These are phyloP conservation scores for Boletus sensibilis DNA, from an alignment of 768 basidiomycete species.

Conservation along the genomic window DNA sequence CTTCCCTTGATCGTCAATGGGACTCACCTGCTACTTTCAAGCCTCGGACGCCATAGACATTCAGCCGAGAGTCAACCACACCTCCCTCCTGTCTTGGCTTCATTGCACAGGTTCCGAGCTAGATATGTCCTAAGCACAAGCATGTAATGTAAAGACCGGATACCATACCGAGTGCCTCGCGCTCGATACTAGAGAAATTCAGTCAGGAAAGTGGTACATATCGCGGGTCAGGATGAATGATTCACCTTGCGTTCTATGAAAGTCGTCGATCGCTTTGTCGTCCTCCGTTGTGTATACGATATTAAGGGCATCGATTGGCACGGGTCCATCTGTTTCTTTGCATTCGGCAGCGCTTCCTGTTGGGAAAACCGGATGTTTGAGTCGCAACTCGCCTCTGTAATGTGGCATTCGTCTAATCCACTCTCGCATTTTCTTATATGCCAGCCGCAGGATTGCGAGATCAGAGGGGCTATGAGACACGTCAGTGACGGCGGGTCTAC, in stretches of 20 bases:
- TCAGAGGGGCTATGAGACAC: slow-evolving; percentile 22
- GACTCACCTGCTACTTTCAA: slow-evolving; percentile 57
- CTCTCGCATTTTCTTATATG: slow-evolving; percentile 29
- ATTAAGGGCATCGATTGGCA: slow-evolving; percentile 27
- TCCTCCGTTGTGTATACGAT: slow-evolving; percentile 36
- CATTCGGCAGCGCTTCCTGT: slow-evolving; percentile 30
- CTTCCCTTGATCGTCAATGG: neutral
- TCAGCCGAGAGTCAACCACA: slow-evolving; percentile 60
- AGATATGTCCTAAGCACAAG: neutral
- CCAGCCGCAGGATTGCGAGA: slow-evolving; percentile 25
- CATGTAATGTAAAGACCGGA: neutral
- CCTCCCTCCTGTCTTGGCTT: slow-evolving; percentile 55
- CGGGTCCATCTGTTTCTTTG: slow-evolving; percentile 15
- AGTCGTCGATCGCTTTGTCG: slow-evolving; percentile 34
- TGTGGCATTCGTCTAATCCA: slow-evolving; percentile 40
- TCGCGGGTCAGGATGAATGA: neutral
- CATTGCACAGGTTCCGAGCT: slow-evolving; percentile 71
- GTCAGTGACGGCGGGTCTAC: neutral
- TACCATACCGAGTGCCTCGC: slow-evolving; percentile 34
- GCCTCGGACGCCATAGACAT: slow-evolving; percentile 58
- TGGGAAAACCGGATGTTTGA: slow-evolving; percentile 16
- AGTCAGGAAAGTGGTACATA: neutral
- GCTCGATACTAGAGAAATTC: slow-evolving; percentile 23
- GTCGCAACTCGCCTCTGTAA: slow-evolving; percentile 36
- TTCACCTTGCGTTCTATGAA: slow-evolving; percentile 22